Percentiles rank a stretch among this genome's conserved stretches.
Conservation (phyloP, 345 rosid genomes). For the Viola odorata region DNA sequence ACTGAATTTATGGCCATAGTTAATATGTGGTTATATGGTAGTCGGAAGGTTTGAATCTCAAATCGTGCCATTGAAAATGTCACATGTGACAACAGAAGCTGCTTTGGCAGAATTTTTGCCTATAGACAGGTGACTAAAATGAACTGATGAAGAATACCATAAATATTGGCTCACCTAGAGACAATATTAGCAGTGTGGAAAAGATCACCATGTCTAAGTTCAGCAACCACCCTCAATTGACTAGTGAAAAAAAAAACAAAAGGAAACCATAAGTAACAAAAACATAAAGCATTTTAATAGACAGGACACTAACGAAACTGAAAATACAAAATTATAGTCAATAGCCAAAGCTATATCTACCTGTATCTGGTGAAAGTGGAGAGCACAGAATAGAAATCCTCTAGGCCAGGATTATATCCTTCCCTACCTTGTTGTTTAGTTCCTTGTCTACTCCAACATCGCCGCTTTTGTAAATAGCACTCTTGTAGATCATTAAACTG, state of each 20-base stretch:
- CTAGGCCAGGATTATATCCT: slow-evolving; percentile 77
- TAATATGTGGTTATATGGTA: no score
- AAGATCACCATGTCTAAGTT: slow-evolving; percentile 77
- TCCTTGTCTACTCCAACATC: slow-evolving; percentile 51
- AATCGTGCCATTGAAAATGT: no score
- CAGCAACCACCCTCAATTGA: slow-evolving; percentile 82
- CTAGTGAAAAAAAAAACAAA: slow-evolving; percentile 24
- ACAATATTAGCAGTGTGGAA: slow-evolving; percentile 93
- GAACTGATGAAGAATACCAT: no score
- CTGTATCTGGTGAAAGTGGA: slow-evolving; percentile 76
- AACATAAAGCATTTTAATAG: neutral
- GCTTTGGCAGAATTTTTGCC: no score
- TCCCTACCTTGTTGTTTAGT: slow-evolving; percentile 51
- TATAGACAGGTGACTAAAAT: no score
- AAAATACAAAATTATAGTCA: neutral
- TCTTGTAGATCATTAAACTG: slow-evolving; percentile 85
- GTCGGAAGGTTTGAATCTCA: no score
- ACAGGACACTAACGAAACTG: neutral
- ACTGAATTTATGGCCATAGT: no score
- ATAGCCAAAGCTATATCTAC: slow-evolving; percentile 28
- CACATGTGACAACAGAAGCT: no score
- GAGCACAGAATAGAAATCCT: slow-evolving; percentile 73
- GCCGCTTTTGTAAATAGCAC: slow-evolving; percentile 86
- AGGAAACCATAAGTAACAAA: neutral
- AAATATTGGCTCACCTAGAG: slow-evolving; percentile 48